These are phyloP conservation scores for Tylopilus sp. DNA, from an alignment of 1,284 basidiomycete species.

Conservation along the genomic window DNA sequence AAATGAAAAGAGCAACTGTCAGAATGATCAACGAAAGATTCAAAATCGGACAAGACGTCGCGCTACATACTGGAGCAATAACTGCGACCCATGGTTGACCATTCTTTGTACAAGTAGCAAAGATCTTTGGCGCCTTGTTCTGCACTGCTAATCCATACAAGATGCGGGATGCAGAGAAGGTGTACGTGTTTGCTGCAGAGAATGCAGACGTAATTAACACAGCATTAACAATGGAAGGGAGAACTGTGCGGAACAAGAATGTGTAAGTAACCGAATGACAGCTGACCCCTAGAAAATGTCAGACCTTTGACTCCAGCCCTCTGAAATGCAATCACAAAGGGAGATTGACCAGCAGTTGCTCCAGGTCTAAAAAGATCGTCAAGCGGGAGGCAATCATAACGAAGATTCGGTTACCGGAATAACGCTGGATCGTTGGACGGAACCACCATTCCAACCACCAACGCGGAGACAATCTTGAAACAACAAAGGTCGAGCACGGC, in stretches of 20 bases:
- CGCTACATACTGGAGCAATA: conserved; percentile 3
- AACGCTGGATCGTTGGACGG: conserved; percentile 64
- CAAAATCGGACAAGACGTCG: not conserved
- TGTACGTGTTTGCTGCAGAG: conserved; percentile 78
- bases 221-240: conserved; percentile 71
- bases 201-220: conserved; percentile 71
- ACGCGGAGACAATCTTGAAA: conserved; percentile 58
- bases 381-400: conserved; percentile 5
- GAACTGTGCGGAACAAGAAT: conserved; percentile 33
- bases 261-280: not conserved
- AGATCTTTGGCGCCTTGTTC: conserved; percentile 63
- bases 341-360: conserved; percentile 63
- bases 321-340: conserved; percentile 81
- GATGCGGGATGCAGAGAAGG: conserved; percentile 80
- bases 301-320: conserved; percentile 68
- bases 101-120: conserved; percentile 56
- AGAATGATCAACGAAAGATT: conserved; percentile 29
- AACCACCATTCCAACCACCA: conserved; percentile 79
- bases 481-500: conserved; percentile 5
- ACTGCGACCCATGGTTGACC: conserved; percentile 24
- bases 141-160: conserved; percentile 79
- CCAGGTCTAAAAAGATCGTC: conserved; percentile 29
- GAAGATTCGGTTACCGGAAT: conserved; percentile 39
- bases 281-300: not conserved
- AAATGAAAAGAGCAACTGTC: conserved; percentile 37